These are phyloP conservation scores for Phoma sp. DNA, from an alignment of 2,329 filamentous ascomycete genomes.

Conservation along the genomic window DNA sequence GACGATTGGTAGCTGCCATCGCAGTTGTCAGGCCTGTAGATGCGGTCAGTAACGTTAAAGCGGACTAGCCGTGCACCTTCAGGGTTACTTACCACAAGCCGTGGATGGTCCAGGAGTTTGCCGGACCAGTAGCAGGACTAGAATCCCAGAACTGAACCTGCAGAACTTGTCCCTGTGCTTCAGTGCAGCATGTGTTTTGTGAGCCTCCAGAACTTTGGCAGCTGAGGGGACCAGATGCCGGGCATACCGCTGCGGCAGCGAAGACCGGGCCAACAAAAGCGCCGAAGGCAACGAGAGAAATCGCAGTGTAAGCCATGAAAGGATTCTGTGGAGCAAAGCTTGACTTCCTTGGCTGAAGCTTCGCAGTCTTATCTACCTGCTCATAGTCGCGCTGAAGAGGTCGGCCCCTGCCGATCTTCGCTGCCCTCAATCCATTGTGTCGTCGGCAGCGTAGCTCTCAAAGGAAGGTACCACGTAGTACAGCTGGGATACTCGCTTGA, in stretches of 20 bases:
- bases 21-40: conserved; percentile 3
- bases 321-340: conserved; percentile 1
- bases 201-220: conserved; percentile 1
- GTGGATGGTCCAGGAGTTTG: conserved; percentile 8
- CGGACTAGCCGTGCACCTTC: too few relatives aligned
- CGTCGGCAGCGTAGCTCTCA: conserved; percentile 1
- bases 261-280: neutral
- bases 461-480: neutral
- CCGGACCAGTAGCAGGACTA: conserved; percentile 7
- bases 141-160: conserved; percentile 10
- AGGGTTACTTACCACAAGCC: neutral
- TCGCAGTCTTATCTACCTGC: neutral
- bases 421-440: neutral
- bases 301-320: neutral
- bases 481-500: neutral
- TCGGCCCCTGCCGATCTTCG: neutral
- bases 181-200: conserved; percentile 5
- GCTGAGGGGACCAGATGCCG: conserved; percentile 8
- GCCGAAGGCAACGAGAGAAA: neutral
- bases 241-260: conserved; percentile 1
- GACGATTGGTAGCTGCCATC: conserved; percentile 5
- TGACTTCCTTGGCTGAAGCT: neutral
- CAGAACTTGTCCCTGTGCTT: conserved; percentile 3
- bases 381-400: neutral
- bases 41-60: neutral